Evolutionary conservation across 768 basidiomycete species (phyloP), one percentile per base, ranked within the genome.

Genomic region (Termitomyces sp.): DNA sequence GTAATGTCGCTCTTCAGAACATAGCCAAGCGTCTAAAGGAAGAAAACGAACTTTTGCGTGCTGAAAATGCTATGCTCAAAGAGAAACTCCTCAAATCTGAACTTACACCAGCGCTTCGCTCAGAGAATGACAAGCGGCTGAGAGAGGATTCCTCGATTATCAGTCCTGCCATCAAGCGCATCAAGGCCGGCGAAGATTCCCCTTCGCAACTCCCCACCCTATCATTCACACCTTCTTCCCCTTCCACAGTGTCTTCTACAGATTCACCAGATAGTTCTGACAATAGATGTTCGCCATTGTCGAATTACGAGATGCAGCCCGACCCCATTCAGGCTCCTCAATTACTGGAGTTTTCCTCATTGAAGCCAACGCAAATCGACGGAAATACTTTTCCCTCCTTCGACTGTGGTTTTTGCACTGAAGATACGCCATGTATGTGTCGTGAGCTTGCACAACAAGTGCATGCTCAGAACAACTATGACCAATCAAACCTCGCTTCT

Each of bases 21-120:
- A 82, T 91, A 54, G 90, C 90, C 14, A 92, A 92, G 72, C 83
- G 85, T 33, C 79, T 90, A 57, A 94, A 93, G 72, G 90, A 92
- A 63, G 92, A 94, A 68, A 94, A 94, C 62, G 88, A 92, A 53
- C 73, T 73, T 16, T 78, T 94, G 18, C 82, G 83, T 52, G 74
- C 76, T 59, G 90, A 93, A 71, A 93, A 93, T 64, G 61, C 68
- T 28, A 64, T 72, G 9, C 79, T 93, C 32, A 84, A 80, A 67
- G 80, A 81, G 36, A 81, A 70, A 62, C 64, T 85, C 1, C 63
- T 71, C 10, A 70, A 69, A 42, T 63, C 79, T 36, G 80, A 81
- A 64, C 69, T 70, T 48, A 72, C 74, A n/a, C 68, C 61, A 52
- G 70, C 70, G 42, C 58, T 61, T 24, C 47, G 63, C 8, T 54